Conservation (phyloP, 352 stramenopile species). For the Blastocystis sp. region DNA sequence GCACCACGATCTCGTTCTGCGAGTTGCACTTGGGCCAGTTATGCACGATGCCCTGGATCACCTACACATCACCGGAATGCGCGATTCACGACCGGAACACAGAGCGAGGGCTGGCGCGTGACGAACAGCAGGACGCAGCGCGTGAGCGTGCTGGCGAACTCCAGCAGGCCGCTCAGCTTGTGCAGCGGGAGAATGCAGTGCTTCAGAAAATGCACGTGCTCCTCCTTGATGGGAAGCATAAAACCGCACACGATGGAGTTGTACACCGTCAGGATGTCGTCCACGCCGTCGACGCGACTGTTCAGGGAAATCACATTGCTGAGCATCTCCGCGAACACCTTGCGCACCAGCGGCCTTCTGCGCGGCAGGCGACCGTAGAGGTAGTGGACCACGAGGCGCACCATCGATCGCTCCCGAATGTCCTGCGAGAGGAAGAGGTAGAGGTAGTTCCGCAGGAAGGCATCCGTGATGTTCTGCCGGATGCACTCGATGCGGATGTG, state of each 20-base stretch:
- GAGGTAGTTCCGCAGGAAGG: slow-evolving; percentile 32
- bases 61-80: background rate
- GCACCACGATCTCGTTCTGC: slow-evolving; percentile 20
- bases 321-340: slow-evolving; percentile 40
- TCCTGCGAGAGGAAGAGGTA: slow-evolving; percentile 53
- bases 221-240: background rate
- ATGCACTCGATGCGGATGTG: slow-evolving; percentile 37
- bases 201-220: slow-evolving; percentile 28
- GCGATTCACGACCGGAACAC: background rate
- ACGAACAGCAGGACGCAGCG: slow-evolving; percentile 35
- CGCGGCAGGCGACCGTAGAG: slow-evolving; percentile 5
- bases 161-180: background rate
- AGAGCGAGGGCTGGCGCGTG: background rate
- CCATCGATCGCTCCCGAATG: slow-evolving; percentile 10
- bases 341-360: background rate
- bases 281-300: slow-evolving; percentile 18
- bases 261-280: slow-evolving; percentile 49
- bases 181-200: slow-evolving; percentile 49
- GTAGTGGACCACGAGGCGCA: slow-evolving; percentile 10
- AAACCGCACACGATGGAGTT: slow-evolving; percentile 51
- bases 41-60: slow-evolving; percentile 39
- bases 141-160: slow-evolving; percentile 17
- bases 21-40: slow-evolving; percentile 29
- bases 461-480: background rate
- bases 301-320: slow-evolving; percentile 15